Evolutionary conservation across 2,329 filamentous ascomycete genomes (phyloP).

Genomic region (Talaromyces amestolkiae): DNA sequence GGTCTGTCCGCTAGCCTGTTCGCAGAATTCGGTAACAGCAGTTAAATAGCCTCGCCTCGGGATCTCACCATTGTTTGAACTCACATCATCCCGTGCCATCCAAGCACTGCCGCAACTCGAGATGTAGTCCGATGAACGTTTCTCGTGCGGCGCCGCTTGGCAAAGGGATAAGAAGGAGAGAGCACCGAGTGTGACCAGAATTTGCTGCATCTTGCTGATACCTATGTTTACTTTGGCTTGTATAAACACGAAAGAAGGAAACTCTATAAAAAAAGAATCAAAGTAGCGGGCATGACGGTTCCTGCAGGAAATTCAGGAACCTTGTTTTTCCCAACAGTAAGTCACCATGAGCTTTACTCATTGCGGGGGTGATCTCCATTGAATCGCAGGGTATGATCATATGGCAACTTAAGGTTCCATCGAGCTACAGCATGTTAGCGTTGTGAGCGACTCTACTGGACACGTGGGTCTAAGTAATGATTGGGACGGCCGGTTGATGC

Average conservation of each 20-base stretch:
- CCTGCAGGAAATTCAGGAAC: not conserved
- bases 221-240: not conserved
- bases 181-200: not conserved
- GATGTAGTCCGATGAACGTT: slow-evolving; percentile 11
- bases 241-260: not conserved
- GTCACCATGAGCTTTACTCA: not conserved
- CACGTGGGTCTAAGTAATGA: not conserved
- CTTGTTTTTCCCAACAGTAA: not conserved
- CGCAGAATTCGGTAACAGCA: not conserved
- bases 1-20: not conserved
- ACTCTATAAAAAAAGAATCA: not conserved
- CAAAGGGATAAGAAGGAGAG: not conserved
- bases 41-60: not conserved
- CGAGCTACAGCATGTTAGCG: not conserved
- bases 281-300: not conserved
- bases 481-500: not conserved
- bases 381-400: not conserved
- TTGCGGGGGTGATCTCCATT: not conserved
- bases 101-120: slow-evolving; percentile 11
- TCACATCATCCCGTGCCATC: slow-evolving; percentile 16
- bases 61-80: not conserved
- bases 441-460: not conserved
- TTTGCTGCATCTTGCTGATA: not conserved
- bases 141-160: not conserved
- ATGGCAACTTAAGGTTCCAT: not conserved